These are phyloP conservation scores for Mycena metata DNA, from an alignment of 768 basidiomycete species.

Conservation along the genomic window DNA sequence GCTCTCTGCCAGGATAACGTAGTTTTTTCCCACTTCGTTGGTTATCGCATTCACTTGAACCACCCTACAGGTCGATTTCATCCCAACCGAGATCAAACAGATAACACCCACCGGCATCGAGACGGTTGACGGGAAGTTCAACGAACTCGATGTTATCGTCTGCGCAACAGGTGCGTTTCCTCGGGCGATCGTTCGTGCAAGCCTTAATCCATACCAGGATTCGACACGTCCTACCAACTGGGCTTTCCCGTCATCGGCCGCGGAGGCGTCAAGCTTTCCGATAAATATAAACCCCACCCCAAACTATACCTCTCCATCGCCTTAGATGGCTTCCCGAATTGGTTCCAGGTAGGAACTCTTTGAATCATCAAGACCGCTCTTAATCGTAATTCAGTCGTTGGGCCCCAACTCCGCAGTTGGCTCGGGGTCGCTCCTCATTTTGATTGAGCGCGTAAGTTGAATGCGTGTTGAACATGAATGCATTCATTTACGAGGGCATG, in stretches of 20 bases:
- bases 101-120: constrained; percentile 70
- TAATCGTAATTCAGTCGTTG: constrained; percentile 64
- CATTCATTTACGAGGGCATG: background rate
- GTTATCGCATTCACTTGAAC: background rate
- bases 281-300: constrained; percentile 69
- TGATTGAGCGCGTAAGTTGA: constrained; percentile 58
- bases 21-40: constrained; percentile 22
- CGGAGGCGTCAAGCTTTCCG: constrained; percentile 62
- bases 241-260: constrained; percentile 69
- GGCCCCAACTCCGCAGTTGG: constrained; percentile 59
- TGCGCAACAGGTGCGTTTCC: constrained; percentile 68
- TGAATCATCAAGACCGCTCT: constrained; percentile 55
- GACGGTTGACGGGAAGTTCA: constrained; percentile 64
- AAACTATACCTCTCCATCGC: constrained; percentile 70
- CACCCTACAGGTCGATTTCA: constrained; percentile 63
- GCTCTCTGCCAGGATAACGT: constrained; percentile 75
- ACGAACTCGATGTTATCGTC: constrained; percentile 71
- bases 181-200: background rate
- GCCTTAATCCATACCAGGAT: constrained; percentile 51
- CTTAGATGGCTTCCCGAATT: constrained; percentile 78
- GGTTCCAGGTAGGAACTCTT: constrained; percentile 60
- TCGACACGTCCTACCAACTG: constrained; percentile 62
- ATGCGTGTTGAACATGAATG: no score
- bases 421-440: constrained; percentile 60
- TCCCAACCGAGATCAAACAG: constrained; percentile 62